Evolutionary conservation across 257 asterid species (phyloP), one percentile per base, ranked within the genome.

Genomic region (Thymus quinquecostatus): DNA sequence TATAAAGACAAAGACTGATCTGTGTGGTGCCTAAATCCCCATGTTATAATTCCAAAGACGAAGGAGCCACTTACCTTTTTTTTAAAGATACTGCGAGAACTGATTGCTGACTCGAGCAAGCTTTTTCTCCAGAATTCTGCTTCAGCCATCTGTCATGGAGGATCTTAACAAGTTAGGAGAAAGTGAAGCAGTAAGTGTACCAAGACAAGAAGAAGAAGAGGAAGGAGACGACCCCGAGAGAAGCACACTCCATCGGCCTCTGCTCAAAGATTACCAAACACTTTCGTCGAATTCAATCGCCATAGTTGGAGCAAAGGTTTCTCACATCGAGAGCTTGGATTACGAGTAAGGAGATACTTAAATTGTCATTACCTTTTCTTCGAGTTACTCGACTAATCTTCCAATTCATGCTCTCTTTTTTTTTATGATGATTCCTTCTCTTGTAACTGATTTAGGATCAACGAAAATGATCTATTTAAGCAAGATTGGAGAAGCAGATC

Each of bases 401-500:
- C 65, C 8, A 34, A 34, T 58, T 34, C 12, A 36, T 60, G 29
- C 21, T 21, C 21, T 21, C 21, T 21, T 21, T 21, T 21, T 21
- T 12, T 40, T 8, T 40, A 38, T 6, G 8, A 53, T 8, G 33
- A 38, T 61, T 40, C 13, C 56, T 45, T 11, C 21, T 43, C 28
- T 40, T 33, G 12, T 73, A 8, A 49, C 29, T 70, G 76, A 55
- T 76, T 38, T 64, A 92, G 96, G 94, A 88, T 92, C 77, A 89
- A 92, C 21, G 98, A 92, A 72, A 92, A 92, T 69, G 92, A 92
- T 80, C 88, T 90, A 63, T 93, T 93, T 87, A 93, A 92, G 89
- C 98, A 92, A 67, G 98, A 90, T 75, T 88, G 98, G 98, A 86
- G 97, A 84, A 86, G 95, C 83, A 79, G 96, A 86, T 87, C 97